Base-by-base conservation (phyloP, 768 basidiomycete genomes). In the Coprinopsis strossmayeri region DNA sequence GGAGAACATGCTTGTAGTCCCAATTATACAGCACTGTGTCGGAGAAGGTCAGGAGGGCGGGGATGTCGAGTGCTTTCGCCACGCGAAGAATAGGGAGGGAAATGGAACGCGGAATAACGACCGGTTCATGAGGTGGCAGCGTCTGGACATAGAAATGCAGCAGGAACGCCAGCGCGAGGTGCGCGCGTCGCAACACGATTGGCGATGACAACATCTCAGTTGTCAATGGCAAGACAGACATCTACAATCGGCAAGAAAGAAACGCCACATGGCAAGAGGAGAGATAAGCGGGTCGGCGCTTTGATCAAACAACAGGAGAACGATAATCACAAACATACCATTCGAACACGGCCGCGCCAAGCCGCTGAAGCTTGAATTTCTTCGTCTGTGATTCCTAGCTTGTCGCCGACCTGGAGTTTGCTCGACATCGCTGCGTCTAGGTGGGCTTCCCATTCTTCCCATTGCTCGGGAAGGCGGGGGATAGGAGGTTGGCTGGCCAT, bases 1-100 rank as follows among this genome's bases (percentile, higher is more conserved):
- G 71, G 53, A 61, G 69, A 63, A 44, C 45, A 12, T 45, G 46
- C 43, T 60, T 67, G 46, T 64, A 71, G 53, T 66, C 53, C 87
- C 88, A 91, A 59, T 97, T 96, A 68, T 92, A 97, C 21, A 98
- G 74, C 4, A 97, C 93, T 30, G 84, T 85, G 61, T 96, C 94
- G 18, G 93, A 85, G 62, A 93, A 98, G 1, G 94, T 96, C 43
- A 94, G 75, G 25, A 97, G 71, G 0, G 95, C 91, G 0, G 95
- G 95, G 1, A 97, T 69, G 42, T 86, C 84, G 15, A 98, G 77
- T 32, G 82, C 65, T 0, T 69, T 65, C 12, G 81, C 87, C 23
- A 94, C 73, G 45, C 78, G 73, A 12, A 94, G 73, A 35, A 92
- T 76, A 1, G 95, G 94, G 9, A 91, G 64, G 3, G 88, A 76